Base-by-base conservation (phyloP, 768 basidiomycete species). In the Mycena chlorophos region DNA sequence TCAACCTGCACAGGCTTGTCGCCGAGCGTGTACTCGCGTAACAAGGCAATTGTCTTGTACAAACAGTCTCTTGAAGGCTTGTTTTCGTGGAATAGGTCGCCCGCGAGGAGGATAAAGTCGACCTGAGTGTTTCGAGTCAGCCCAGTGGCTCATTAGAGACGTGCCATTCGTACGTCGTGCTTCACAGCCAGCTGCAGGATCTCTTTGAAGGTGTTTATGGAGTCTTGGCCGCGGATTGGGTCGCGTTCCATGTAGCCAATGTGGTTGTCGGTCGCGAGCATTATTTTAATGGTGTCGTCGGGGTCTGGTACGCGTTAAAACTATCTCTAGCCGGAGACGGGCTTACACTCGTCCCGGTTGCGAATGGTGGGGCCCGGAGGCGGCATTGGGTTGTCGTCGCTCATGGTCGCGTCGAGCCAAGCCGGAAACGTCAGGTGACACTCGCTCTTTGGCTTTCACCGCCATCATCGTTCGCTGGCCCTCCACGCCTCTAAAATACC, bases 41-140 rank as follows among this genome's bases (percentile, higher is more conserved):
- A 73, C 14, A 98, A 78, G 1, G 92, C 91, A 65, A 92, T 91
- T 1, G 88, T 89, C 67, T 91, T 86, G 71, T 95, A 96, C 27
- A 98, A 71, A 60, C 89, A 89, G 50, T 93, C 91, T 60, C 96
- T 76, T 26, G 91, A 91, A 0, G 97, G 97, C 58, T 94, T 85
- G 71, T 98, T 99, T 66, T 99, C 97, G 69, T 99, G 97, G 67
- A 99, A 99, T 3, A 99, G 76, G 69, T 99, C 97, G 6, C 97
- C 97, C 14, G 89, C 96, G 5, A 98, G 84, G 8, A 99, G 83
- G 40, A 99, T 81, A 68, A 98, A 92, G 73, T 99, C 97, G 52
- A 98, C 96, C 93, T 96, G 57, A 25, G 20, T 27, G 45, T 47
- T 54, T 31, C 55, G 47, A 14, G 51, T 39, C 14, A 52, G 46